Percentiles rank a stretch among this genome's conserved stretches.
Conservation (phyloP, 805 yeast species). For the Myxozyma melibiosi region DNA sequence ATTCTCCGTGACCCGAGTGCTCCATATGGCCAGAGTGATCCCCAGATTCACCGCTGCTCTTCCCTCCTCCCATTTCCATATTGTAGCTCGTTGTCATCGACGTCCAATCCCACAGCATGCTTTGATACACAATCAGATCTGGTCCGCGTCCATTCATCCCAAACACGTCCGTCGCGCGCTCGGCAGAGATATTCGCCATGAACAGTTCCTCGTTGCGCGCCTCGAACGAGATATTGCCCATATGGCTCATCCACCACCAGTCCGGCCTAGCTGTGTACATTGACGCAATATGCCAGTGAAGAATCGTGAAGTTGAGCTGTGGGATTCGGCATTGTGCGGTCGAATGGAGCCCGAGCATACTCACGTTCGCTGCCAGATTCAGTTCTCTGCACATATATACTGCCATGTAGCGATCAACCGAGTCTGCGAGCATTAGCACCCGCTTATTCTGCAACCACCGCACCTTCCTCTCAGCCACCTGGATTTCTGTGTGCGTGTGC, state of each 20-base stretch:
- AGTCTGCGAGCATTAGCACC: constrained; percentile 20
- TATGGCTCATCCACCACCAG: constrained; percentile 14
- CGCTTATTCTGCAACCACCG: constrained; percentile 14
- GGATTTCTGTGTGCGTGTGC: not conserved
- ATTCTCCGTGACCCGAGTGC: not conserved
- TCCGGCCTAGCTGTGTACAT: constrained; percentile 9
- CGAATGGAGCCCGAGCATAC: too few relatives aligned
- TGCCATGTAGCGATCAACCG: constrained; percentile 21
- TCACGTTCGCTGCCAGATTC: not conserved
- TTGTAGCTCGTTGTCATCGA: not conserved
- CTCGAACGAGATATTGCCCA: constrained; percentile 11
- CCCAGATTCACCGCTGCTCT: too few relatives aligned
- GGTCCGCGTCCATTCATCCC: constrained; percentile 14
- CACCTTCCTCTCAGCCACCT: not conserved
- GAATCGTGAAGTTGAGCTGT: constrained; percentile 7
- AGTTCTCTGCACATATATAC: constrained; percentile 9
- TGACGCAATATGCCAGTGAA: constrained; percentile 16
- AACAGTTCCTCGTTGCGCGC: constrained; percentile 8
- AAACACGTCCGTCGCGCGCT: too few relatives aligned
- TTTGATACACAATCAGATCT: constrained; percentile 16
- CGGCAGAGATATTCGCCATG: not conserved
- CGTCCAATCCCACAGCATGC: constrained; percentile 22
- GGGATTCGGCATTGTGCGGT: constrained; percentile 7
- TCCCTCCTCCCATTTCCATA: too few relatives aligned
- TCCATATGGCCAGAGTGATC: not conserved